Evolutionary conservation across 495 filamentous ascomycete genomes (phyloP).

Genomic region (Annulohypoxylon maeteangense): DNA sequence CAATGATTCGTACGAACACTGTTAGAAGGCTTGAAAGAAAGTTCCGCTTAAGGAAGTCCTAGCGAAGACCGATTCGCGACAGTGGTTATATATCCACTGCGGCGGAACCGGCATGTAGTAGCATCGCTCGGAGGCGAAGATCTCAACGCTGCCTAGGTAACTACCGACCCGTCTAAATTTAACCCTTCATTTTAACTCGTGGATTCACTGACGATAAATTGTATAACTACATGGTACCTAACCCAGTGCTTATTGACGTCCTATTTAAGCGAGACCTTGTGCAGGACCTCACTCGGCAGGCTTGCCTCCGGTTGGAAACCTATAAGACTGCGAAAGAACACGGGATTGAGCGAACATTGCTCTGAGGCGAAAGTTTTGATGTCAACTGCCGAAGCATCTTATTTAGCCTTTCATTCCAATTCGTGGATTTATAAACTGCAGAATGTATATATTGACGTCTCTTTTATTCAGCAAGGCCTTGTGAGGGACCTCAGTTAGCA

Average conservation of each 20-base stretch:
- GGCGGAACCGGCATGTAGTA: not conserved
- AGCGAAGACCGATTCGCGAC: conserved; percentile 15
- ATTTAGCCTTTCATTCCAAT: conserved; percentile 17
- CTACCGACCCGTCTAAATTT: conserved; percentile 25
- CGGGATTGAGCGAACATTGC: too few relatives aligned
- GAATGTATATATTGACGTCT: conserved; percentile 4
- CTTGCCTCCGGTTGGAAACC: not conserved
- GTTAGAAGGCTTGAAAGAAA: conserved; percentile 15
- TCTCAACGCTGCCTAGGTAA: conserved; percentile 10
- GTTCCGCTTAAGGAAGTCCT: conserved; percentile 6
- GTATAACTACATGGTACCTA: too few relatives aligned
- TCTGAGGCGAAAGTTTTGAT: not conserved
- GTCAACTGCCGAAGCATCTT: conserved; percentile 15
- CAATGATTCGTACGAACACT: not conserved
- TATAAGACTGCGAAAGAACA: too few relatives aligned
- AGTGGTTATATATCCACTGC: conserved; percentile 15
- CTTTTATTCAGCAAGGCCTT: conserved; percentile 19
- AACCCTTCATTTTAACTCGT: conserved; percentile 17
- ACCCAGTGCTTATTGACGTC: conserved; percentile 8
- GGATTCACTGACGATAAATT: not conserved
- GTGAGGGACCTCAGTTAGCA: too few relatives aligned
- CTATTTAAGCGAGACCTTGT: conserved; percentile 8
- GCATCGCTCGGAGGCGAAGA: conserved; percentile 6
- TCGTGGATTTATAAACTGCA: not conserved
- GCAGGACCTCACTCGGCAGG: not conserved